Evolutionary conservation across 73 alveolate species (phyloP), one percentile per base, ranked within the genome.

Genomic region (Paramecium caudatum): DNA sequence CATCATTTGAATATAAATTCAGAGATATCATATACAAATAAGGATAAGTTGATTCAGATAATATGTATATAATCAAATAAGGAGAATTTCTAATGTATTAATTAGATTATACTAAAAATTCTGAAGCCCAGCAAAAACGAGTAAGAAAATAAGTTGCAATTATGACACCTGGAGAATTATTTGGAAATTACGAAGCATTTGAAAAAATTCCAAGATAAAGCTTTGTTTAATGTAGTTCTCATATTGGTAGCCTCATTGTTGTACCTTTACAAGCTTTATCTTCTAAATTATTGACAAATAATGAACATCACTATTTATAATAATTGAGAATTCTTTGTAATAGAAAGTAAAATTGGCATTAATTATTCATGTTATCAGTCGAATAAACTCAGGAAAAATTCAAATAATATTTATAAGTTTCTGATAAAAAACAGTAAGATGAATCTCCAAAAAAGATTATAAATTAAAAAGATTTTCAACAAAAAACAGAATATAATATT

Each of bases 131-230:
- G n/a, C n/a, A n/a, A n/a, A n/a, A 48, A 48, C 70, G 16, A 19
- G 47, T 41, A 8, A 74, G 62, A 41, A 19, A 74, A 74, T 4
- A 74, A 12, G 32, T 74, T 4, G 88, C 88, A 16, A 21, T 74
- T 0, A 37, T 74, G 39, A 45, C 43, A 9, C 30, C 88, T 4
- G 88, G 88, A 8, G 62, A 37, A 5, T 17, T 74, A 32, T 74
- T 74, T 74, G 88, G 88, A 23, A 68, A 74, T 65, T 65, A 65
- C 15, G 88, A 74, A 74, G 88, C 88, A 37, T 74, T 74, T 41
- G 65, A 30, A 37, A 43, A 43, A 27, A 16, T 41, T 16, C 43
- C 69, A 36, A 19, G 88, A 8, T 37, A 74, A 45, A 39, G n/a
- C 43, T 34, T 15, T 45, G 68, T 74, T 2, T 74, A 74, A 74